Percentiles rank a stretch among this genome's conserved stretches.
Evolutionary conservation across 306 rosid species (phyloP).

Genomic region (Styphnolobium japonicum): DNA sequence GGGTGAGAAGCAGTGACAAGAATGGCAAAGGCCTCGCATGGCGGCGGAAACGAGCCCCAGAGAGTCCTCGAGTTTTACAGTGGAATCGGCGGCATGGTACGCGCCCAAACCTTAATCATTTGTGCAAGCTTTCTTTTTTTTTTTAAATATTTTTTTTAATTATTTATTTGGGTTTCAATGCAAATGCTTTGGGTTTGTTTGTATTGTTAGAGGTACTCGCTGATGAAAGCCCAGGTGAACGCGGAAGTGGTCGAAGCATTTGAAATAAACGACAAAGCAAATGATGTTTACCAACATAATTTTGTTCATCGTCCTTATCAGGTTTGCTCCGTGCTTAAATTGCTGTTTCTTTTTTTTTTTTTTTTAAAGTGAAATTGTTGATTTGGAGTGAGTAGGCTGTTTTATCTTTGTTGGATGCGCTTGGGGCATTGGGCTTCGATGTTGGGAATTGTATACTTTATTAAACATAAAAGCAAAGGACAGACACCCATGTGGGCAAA

Average conservation of each 20-base stretch:
- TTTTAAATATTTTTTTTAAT: too few relatives aligned
- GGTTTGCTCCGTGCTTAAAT: conserved; percentile 30
- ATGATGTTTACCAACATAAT: conserved; percentile 79
- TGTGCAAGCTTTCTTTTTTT: neutral
- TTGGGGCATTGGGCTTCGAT: too few relatives aligned
- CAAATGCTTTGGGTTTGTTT: neutral
- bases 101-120: neutral
- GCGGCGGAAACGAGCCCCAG: conserved; percentile 42
- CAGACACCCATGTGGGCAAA: neutral
- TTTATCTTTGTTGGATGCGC: neutral
- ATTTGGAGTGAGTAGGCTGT: too few relatives aligned
- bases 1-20: neutral
- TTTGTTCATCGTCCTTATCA: conserved; percentile 87
- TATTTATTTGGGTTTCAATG: neutral
- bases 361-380: neutral
- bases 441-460: neutral
- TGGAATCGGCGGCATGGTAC: conserved; percentile 95
- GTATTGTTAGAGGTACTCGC: conserved; percentile 70
- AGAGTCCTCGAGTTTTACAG: conserved; percentile 93
- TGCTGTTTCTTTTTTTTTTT: neutral
- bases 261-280: conserved; percentile 86
- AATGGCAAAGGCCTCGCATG: conserved; percentile 43
- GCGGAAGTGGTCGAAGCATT: conserved; percentile 76
- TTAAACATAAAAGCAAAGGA: neutral
- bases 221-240: conserved; percentile 55